A percentile compares a stretch with the other conserved stretches of the same genome.
These are phyloP conservation scores for Cymbidium sinense DNA, from an alignment of 106 monocot genomes.

Conservation along the genomic window DNA sequence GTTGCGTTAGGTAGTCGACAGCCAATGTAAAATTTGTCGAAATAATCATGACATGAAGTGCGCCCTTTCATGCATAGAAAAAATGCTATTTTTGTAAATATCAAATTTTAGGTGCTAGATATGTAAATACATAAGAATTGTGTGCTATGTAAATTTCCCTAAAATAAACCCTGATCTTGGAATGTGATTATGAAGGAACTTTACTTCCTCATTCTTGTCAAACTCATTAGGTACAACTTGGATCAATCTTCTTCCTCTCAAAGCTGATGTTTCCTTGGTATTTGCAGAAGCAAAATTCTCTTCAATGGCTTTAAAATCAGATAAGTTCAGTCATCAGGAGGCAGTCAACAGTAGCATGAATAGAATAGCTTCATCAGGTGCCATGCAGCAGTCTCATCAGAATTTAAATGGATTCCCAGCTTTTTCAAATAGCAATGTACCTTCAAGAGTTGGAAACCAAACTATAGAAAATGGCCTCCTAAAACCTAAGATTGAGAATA, in stretches of 20 bases:
- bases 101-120: too few species aligned
- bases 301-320: slow-evolving; percentile 7
- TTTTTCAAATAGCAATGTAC: slow-evolving; percentile 6
- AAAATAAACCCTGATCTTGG: background rate
- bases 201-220: background rate
- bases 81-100: too few species aligned
- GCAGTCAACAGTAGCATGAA: background rate
- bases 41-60: too few species aligned
- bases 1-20: too few species aligned
- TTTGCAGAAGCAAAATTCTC: slow-evolving; percentile 12
- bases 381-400: background rate
- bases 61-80: too few species aligned
- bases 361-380: background rate
- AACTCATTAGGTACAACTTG: background rate
- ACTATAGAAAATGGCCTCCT: slow-evolving; percentile 2
- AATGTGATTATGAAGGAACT: background rate
- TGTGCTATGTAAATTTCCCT: too few species aligned
- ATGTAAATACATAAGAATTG: too few species aligned
- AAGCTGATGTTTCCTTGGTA: background rate
- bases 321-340: background rate
- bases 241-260: too few species aligned
- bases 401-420: background rate
- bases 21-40: too few species aligned
- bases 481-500: background rate
- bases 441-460: slow-evolving; percentile 4